Percentiles rank a stretch among this genome's conserved stretches.
Conservation (phyloP, 2,329 filamentous ascomycete genomes). For the Cladosporium austrohemisphaericum region DNA sequence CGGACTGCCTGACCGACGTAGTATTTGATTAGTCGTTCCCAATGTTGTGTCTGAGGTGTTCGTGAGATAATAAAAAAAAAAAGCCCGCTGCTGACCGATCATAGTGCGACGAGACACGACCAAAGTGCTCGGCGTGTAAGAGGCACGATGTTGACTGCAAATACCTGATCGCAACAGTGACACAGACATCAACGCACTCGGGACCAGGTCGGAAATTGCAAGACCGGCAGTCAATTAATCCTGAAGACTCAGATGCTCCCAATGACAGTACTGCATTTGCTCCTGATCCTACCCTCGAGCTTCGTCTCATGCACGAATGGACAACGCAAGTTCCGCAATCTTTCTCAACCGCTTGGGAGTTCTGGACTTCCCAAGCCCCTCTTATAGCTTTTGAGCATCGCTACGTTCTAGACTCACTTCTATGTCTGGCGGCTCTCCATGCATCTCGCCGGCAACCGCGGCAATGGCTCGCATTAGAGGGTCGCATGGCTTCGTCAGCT, state of each 20-base stretch:
- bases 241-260: too few relatives aligned
- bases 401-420: constrained; percentile 25
- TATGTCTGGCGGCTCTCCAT: constrained; percentile 26
- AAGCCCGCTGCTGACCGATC: not conserved
- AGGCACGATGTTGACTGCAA: constrained; percentile 25
- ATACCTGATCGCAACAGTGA: constrained; percentile 15
- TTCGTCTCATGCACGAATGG: constrained; percentile 28
- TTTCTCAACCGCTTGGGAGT: constrained; percentile 24
- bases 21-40: too few relatives aligned
- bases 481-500: constrained; percentile 17
- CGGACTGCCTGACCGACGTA: too few relatives aligned
- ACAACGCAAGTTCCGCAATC: constrained; percentile 23
- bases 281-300: constrained; percentile 22
- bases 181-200: not conserved
- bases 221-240: not conserved
- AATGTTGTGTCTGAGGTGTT: not conserved
- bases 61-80: not conserved
- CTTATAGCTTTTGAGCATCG: constrained; percentile 25
- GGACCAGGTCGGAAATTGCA: not conserved
- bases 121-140: constrained; percentile 24
- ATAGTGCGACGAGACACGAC: constrained; percentile 25
- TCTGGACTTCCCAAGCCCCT: constrained; percentile 26
- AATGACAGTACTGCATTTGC: not conserved
- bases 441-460: constrained; percentile 19
- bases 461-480: constrained; percentile 19